Conservation (phyloP, 345 rosid species). For the Pelargonium nanum region DNA sequence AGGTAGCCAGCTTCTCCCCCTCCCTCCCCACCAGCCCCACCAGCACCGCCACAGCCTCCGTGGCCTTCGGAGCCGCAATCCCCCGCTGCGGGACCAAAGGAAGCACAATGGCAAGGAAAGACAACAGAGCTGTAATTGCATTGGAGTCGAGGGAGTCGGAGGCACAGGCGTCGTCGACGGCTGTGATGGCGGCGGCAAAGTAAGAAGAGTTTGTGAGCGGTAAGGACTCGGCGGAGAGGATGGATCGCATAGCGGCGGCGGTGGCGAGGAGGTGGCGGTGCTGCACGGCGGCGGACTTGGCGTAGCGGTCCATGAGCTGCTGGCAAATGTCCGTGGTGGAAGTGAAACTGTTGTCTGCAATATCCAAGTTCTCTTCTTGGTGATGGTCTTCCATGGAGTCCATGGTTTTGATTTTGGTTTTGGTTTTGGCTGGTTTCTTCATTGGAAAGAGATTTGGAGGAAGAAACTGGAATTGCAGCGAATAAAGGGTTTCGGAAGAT, state of each 20-base stretch:
- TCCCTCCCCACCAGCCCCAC: constrained; percentile 27
- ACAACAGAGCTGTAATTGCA: constrained; percentile 53
- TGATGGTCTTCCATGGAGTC: neutral
- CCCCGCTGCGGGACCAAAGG: constrained; percentile 41
- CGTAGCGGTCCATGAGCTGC: constrained; percentile 82
- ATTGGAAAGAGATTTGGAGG: neutral
- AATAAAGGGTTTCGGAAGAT: no score
- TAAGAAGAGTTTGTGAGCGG: constrained; percentile 52
- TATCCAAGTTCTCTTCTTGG: neutral
- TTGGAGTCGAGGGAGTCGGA: constrained; percentile 31
- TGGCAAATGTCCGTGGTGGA: constrained; percentile 57
- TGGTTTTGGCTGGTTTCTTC: neutral
- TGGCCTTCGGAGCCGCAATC: constrained; percentile 41
- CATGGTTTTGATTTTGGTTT: neutral
- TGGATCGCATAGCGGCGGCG: constrained; percentile 80
- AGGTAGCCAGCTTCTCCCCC: constrained; percentile 44
- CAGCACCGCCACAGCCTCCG: constrained; percentile 55
- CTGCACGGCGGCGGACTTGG: constrained; percentile 70
- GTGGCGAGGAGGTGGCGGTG: constrained; percentile 88
- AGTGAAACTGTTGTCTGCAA: constrained; percentile 17
- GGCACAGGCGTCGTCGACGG: constrained; percentile 24
- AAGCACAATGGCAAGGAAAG: constrained; percentile 53
- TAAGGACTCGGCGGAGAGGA: constrained; percentile 54
- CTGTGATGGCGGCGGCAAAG: constrained; percentile 70
- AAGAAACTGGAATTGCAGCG: neutral